phyloP scores from a whole-genome alignment of 2,329 filamentous ascomycete genomes.

The Cryphonectria nitschkei region DNA sequence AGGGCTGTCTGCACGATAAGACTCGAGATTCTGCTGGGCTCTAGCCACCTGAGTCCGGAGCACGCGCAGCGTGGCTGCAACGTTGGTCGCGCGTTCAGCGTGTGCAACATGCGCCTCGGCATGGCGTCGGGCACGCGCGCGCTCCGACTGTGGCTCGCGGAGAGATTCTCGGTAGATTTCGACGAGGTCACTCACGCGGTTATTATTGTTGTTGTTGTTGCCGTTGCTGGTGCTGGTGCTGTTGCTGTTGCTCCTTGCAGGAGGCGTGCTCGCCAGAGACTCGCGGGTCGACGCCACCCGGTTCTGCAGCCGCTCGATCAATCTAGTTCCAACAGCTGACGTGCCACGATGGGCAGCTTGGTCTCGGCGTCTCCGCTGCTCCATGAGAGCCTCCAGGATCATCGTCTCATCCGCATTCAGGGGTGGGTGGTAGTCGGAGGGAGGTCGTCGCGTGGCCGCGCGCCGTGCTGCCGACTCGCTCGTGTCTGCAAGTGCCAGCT shows the following conservation, averaged over 20 bases:
- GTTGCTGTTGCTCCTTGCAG: not conserved
- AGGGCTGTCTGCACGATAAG: not conserved
- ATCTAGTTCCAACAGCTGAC: slow-evolving; percentile 10
- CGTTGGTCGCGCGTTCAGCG: not conserved
- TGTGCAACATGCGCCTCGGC: slow-evolving; percentile 17
- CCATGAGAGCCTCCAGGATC: slow-evolving; percentile 60
- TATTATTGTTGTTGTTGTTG: slow-evolving; percentile 15
- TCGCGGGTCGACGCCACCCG: slow-evolving; percentile 5
- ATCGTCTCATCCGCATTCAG: slow-evolving; percentile 58
- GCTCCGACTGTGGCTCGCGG: slow-evolving; percentile 33
- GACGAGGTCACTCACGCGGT: slow-evolving; percentile 43
- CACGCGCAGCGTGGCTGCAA: not conserved
- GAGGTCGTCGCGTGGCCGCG: slow-evolving; percentile 35
- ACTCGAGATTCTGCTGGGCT: not conserved
- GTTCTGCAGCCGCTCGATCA: slow-evolving; percentile 27
- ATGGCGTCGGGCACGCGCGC: slow-evolving; percentile 22
- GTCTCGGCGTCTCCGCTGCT: slow-evolving; percentile 56
- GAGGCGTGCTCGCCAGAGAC: not conserved
- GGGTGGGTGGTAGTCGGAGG: slow-evolving; percentile 52
- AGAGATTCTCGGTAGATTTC: slow-evolving; percentile 42
- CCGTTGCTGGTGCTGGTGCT: not conserved
- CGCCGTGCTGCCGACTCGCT: slow-evolving; percentile 36
- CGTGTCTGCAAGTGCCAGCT: slow-evolving; percentile 36
- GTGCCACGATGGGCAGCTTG: slow-evolving; percentile 35
- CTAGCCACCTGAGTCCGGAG: not conserved